A percentile compares a stretch with the other conserved stretches of the same genome.
Conservation (phyloP, 306 rosid species). For the Rosa lucieae region DNA sequence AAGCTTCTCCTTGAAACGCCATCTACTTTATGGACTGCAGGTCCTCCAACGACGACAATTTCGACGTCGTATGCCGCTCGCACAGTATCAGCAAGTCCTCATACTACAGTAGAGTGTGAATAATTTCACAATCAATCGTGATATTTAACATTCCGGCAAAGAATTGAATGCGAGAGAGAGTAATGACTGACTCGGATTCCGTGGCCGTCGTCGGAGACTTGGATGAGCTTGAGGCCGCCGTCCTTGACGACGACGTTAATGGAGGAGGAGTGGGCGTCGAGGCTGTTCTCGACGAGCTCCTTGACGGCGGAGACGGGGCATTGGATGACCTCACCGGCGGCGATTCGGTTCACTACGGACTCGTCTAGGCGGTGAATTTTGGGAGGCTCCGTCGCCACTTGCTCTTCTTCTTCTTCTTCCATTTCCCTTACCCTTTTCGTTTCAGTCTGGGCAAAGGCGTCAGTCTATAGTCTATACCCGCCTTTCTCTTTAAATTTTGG, state of each 20-base stretch:
- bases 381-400: constrained; percentile 50
- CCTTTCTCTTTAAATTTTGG: too few species aligned
- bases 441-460: neutral
- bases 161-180: neutral
- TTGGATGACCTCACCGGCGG: constrained; percentile 96
- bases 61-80: constrained; percentile 91
- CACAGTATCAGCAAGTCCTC: constrained; percentile 84
- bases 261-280: constrained; percentile 79
- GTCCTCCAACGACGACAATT: constrained; percentile 76
- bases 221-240: constrained; percentile 95
- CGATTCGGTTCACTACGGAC: constrained; percentile 86
- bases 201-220: constrained; percentile 93
- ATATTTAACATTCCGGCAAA: neutral
- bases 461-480: neutral
- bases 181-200: constrained; percentile 60
- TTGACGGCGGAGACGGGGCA: constrained; percentile 85
- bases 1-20: constrained; percentile 83
- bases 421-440: constrained; percentile 2
- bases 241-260: constrained; percentile 70
- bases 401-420: constrained; percentile 22
- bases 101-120: constrained; percentile 24
- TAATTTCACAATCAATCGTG: neutral
- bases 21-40: constrained; percentile 73
- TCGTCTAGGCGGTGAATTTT: constrained; percentile 71
- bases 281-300: constrained; percentile 92